phyloP scores from a whole-genome alignment of 139 green algal genomes.

The Chlamydomonas sphaeroides region DNA sequence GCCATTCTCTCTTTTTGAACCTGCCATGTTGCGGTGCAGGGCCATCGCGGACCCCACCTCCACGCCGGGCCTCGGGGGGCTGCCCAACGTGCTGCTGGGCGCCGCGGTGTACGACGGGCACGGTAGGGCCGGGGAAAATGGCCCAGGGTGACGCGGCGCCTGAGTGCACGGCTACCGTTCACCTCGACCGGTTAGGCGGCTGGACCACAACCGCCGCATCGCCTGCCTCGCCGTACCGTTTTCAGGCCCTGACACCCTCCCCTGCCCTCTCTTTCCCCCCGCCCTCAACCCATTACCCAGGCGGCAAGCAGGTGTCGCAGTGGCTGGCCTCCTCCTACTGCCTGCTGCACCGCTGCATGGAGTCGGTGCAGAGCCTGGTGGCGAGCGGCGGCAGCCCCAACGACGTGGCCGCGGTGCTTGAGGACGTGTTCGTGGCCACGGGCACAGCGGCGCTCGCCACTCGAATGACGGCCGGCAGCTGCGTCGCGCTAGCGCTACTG shows the following conservation, averaged over 20 bases:
- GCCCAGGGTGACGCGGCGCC: too few species aligned
- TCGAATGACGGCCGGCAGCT: conserved; percentile 20
- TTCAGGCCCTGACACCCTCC: neutral
- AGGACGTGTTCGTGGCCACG: conserved; percentile 16
- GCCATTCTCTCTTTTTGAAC: too few species aligned
- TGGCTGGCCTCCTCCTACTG: conserved; percentile 34
- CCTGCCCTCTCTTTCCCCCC: neutral
- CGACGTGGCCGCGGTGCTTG: conserved; percentile 16
- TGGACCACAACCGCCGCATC: too few species aligned
- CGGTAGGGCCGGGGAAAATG: too few species aligned
- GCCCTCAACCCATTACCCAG: neutral
- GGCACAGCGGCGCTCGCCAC: neutral
- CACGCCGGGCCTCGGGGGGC: neutral
- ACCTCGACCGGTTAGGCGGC: too few species aligned
- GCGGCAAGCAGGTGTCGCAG: conserved; percentile 33
- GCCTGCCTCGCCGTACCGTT: neutral
- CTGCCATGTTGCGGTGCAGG: too few species aligned
- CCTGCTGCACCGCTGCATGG: conserved; percentile 27
- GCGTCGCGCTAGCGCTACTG: conserved; percentile 26
- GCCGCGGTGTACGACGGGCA: conserved; percentile 43
- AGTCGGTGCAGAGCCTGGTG: conserved; percentile 27
- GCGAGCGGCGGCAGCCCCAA: conserved; percentile 14
- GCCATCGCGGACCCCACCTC: conserved; percentile 7
- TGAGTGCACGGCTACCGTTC: too few species aligned
- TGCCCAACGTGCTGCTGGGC: conserved; percentile 32